phyloP scores from a whole-genome alignment of 768 basidiomycete genomes.

The Tylopilus plumbeoviolaceoides region DNA sequence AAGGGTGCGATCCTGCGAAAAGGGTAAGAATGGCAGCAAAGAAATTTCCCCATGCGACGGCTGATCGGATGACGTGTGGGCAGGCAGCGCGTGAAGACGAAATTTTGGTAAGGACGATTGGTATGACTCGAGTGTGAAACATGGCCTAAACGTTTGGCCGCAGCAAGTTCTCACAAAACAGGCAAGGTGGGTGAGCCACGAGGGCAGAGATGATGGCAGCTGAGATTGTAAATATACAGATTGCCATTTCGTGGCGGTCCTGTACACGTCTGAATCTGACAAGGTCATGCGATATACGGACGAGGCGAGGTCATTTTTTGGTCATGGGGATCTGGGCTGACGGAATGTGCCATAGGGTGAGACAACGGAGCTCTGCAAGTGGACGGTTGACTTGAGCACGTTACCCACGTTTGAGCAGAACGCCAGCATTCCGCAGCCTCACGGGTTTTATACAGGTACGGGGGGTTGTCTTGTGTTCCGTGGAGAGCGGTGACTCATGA shows the following conservation, averaged over 20 bases:
- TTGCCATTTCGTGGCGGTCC: slow-evolving; percentile 73
- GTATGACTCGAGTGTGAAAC: slow-evolving; percentile 2
- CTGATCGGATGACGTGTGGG: slow-evolving; percentile 11
- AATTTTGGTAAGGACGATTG: slow-evolving; percentile 62
- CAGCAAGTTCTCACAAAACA: slow-evolving; percentile 69
- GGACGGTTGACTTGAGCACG: slow-evolving; percentile 80
- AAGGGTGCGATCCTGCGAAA: slow-evolving; percentile 86
- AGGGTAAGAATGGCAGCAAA: slow-evolving; percentile 50
- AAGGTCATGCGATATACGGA: slow-evolving; percentile 80
- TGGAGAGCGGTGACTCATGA: neutral
- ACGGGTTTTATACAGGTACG: slow-evolving; percentile 79
- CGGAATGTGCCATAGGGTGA: slow-evolving; percentile 47
- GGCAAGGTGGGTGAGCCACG: slow-evolving; percentile 37
- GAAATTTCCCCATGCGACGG: slow-evolving; percentile 13
- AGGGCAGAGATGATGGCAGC: neutral
- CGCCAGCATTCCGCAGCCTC: slow-evolving; percentile 48
- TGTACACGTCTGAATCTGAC: slow-evolving; percentile 76
- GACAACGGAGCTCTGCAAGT: slow-evolving; percentile 71
- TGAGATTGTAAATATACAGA: slow-evolving; percentile 40
- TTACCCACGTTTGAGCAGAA: slow-evolving; percentile 77
- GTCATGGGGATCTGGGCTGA: slow-evolving; percentile 18
- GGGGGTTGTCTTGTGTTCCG: neutral
- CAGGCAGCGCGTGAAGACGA: slow-evolving; percentile 78
- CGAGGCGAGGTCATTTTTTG: slow-evolving; percentile 40
- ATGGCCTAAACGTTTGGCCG: slow-evolving; percentile 12